A percentile compares a stretch with the other conserved stretches of the same genome.
These are phyloP conservation scores for Tilletiaria anomala DNA, from an alignment of 1,284 basidiomycete species.

Conservation along the genomic window DNA sequence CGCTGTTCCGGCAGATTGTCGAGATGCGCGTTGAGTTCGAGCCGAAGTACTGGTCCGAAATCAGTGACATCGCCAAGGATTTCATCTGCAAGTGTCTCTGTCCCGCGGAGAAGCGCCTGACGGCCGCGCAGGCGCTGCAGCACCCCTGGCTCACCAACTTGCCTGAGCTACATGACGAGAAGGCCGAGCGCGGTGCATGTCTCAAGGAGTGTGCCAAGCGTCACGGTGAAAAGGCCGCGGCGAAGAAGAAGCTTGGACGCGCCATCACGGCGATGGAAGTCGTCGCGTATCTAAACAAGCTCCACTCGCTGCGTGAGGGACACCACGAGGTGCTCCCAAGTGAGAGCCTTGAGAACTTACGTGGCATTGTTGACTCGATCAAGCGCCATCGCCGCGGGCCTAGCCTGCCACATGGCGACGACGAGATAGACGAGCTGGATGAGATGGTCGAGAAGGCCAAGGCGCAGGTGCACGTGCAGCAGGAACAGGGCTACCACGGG, in stretches of 20 bases:
- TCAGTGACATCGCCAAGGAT: slow-evolving; percentile 31
- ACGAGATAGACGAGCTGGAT: too few relatives aligned
- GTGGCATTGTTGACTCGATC: background rate
- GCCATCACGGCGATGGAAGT: slow-evolving; percentile 32
- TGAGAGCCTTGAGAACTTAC: background rate
- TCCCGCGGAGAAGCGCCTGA: slow-evolving; percentile 25
- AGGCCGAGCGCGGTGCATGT: slow-evolving; percentile 17
- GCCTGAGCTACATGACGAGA: slow-evolving; percentile 6
- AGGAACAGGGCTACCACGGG: too few relatives aligned
- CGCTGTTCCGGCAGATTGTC: slow-evolving; percentile 33
- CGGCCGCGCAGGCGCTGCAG: slow-evolving; percentile 24
- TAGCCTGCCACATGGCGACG: too few relatives aligned
- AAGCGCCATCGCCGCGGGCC: too few relatives aligned
- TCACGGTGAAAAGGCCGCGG: too few relatives aligned
- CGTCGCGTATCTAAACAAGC: slow-evolving; percentile 22
- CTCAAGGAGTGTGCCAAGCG: slow-evolving; percentile 25
- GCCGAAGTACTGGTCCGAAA: slow-evolving; percentile 30
- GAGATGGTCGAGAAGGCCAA: too few relatives aligned
- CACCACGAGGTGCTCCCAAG: too few relatives aligned
- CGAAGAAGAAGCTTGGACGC: slow-evolving; percentile 23
- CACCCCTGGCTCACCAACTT: slow-evolving; percentile 34
- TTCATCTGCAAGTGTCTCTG: slow-evolving; percentile 35
- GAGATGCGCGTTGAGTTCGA: slow-evolving; percentile 32
- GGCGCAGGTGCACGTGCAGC: too few relatives aligned
- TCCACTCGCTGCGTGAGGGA: slow-evolving; percentile 23